These are phyloP conservation scores for Solanum peruvianum DNA, from an alignment of 257 asterid genomes.

Conservation along the genomic window DNA sequence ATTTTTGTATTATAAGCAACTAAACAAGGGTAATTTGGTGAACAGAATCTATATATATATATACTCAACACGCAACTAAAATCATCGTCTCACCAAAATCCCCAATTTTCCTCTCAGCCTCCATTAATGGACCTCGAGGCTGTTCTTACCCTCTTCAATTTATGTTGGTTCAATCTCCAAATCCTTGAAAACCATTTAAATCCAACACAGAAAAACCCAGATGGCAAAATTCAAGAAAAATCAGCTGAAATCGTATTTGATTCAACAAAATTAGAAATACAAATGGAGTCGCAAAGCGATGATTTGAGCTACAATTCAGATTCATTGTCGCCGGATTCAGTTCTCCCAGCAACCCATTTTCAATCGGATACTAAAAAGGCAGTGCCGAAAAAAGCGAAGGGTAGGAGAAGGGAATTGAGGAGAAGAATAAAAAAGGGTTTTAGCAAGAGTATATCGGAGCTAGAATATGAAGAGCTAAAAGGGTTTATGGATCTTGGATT, in stretches of 20 bases:
- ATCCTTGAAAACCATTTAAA: slow-evolving; percentile 7
- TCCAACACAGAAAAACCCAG: not conserved
- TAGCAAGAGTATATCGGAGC: slow-evolving; percentile 47
- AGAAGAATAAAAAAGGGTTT: not conserved
- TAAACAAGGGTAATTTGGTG: not conserved
- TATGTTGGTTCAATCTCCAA: slow-evolving; percentile 26
- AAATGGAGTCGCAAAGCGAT: slow-evolving; percentile 21
- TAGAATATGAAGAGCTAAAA: slow-evolving; percentile 43
- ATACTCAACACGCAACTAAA: not conserved
- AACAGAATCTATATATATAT: not conserved
- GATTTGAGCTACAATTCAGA: slow-evolving; percentile 7
- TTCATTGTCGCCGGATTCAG: slow-evolving; percentile 23
- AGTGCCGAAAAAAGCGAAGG: not conserved
- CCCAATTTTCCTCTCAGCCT: not conserved
- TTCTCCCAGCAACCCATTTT: slow-evolving; percentile 3
- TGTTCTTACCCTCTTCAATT: slow-evolving; percentile 26
- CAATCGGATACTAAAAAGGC: not conserved
- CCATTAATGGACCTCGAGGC: slow-evolving; percentile 32
- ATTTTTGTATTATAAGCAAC: not conserved
- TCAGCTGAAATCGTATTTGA: not conserved
- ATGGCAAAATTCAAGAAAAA: not conserved
- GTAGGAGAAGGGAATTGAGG: not conserved
- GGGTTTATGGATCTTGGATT: slow-evolving; percentile 66
- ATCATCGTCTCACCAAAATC: not conserved
- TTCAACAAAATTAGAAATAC: not conserved